Percentiles rank a stretch among this genome's conserved stretches.
Conservation (phyloP, 192 early-diverging fungal genomes). For the Geosiphon pyriformis region DNA sequence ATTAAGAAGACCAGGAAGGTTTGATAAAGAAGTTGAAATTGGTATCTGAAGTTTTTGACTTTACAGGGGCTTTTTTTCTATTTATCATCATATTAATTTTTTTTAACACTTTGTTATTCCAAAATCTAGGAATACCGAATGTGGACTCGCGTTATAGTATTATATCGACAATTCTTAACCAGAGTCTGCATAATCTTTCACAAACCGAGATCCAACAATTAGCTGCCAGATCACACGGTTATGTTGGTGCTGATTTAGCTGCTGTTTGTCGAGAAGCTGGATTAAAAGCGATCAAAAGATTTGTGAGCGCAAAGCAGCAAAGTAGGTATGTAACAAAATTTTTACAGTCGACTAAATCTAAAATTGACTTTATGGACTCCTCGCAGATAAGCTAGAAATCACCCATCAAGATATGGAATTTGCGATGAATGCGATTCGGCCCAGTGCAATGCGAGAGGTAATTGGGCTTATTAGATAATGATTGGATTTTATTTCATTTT, state of each 20-base stretch:
- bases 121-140: constrained; percentile 65
- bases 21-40: constrained; percentile 96
- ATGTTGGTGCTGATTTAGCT: constrained; percentile 95
- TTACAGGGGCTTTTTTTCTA: background rate
- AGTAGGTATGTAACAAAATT: background rate
- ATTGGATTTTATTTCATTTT: background rate
- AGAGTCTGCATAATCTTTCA: constrained; percentile 65
- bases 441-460: constrained; percentile 84
- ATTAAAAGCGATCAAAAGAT: constrained; percentile 63
- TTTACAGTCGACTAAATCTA: background rate
- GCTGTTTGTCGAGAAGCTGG: constrained; percentile 85
- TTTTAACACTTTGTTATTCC: background rate
- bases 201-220: constrained; percentile 50
- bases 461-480: background rate
- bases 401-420: constrained; percentile 49
- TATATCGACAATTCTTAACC: constrained; percentile 57
- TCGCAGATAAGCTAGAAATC: constrained; percentile 38
- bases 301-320: background rate
- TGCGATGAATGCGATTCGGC: constrained; percentile 54
- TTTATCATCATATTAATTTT: background rate
- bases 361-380: background rate
- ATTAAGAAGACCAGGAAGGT: constrained; percentile 85
- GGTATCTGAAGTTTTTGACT: constrained; percentile 32
- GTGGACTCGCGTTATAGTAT: constrained; percentile 64
- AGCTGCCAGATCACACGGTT: constrained; percentile 77